Percentiles rank a stretch among this genome's conserved stretches.
These are phyloP conservation scores for Candida pseudoglaebosa DNA, from an alignment of 805 yeast genomes.

Conservation along the genomic window DNA sequence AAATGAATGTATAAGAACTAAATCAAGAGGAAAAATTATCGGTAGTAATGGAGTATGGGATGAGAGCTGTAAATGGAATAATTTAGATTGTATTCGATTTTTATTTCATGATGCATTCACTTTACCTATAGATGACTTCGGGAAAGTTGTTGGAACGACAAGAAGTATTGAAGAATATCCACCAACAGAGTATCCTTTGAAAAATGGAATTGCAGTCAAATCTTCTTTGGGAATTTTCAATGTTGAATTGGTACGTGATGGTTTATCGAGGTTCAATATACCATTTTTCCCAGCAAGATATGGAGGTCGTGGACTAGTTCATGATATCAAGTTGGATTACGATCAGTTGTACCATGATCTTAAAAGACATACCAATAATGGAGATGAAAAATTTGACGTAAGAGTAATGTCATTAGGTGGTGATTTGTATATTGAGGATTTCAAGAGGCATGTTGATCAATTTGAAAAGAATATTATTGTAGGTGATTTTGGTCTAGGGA, in stretches of 20 bases:
- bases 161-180: constrained; percentile 15
- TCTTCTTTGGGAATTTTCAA: constrained; percentile 69
- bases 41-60: constrained; percentile 36
- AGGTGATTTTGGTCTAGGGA: constrained; percentile 40
- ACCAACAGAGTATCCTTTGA: constrained; percentile 5
- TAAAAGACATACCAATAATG: constrained; percentile 14
- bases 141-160: constrained; percentile 32
- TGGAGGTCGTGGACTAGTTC: constrained; percentile 61
- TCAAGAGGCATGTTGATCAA: constrained; percentile 27
- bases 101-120: constrained; percentile 77
- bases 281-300: constrained; percentile 56
- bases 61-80: constrained; percentile 85
- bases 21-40: constrained; percentile 39
- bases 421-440: constrained; percentile 53
- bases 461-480: constrained; percentile 13
- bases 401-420: constrained; percentile 60
- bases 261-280: constrained; percentile 51
- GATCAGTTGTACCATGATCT: constrained; percentile 30
- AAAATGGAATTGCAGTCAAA: constrained; percentile 32
- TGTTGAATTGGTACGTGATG: constrained; percentile 62
- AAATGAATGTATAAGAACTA: constrained; percentile 50
- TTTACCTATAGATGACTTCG: constrained; percentile 57
- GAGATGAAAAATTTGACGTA: constrained; percentile 39
- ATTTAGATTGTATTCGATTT: constrained; percentile 73
- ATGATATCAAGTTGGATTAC: constrained; percentile 46